Evolutionary conservation across 1,284 basidiomycete genomes (phyloP).

Genomic region (Heterobasidion irregulare): DNA sequence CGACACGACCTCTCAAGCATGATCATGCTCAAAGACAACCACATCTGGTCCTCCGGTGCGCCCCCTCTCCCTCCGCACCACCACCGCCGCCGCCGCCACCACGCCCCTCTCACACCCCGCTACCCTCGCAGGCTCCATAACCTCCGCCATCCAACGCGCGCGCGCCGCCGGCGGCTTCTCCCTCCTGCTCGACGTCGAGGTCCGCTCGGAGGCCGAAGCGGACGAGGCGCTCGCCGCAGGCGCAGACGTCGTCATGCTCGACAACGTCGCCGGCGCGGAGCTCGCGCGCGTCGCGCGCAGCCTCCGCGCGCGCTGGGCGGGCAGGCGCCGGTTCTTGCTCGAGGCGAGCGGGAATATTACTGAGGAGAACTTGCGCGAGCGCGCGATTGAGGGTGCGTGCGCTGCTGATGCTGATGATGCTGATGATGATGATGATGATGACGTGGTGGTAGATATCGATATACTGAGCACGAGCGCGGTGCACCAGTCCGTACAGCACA

Average conservation of each 20-base stretch:
- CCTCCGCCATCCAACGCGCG: constrained; percentile 78
- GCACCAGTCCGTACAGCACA: constrained; percentile 86
- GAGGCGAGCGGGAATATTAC: constrained; percentile 94
- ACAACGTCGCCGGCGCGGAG: constrained; percentile 82
- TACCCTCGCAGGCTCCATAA: constrained; percentile 69
- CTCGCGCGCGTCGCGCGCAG: constrained; percentile 61
- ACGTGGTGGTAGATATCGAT: constrained; percentile 65
- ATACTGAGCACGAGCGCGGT: constrained; percentile 90
- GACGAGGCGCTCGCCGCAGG: constrained; percentile 95
- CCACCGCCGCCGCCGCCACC: neutral
- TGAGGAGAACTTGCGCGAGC: constrained; percentile 68
- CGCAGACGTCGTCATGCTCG: constrained; percentile 97
- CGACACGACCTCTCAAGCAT: constrained; percentile 96
- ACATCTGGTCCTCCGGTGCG: constrained; percentile 93
- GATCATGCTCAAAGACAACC: constrained; percentile 99
- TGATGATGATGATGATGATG: neutral
- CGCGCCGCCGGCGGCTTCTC: constrained; percentile 90
- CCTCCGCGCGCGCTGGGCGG: constrained; percentile 72
- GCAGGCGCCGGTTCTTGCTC: constrained; percentile 68
- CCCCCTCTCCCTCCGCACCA: constrained; percentile 4
- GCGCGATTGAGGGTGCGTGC: constrained; percentile 70
- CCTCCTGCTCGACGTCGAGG: constrained; percentile 92
- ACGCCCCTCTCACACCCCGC: neutral
- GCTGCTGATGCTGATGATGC: neutral
- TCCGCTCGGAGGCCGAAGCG: constrained; percentile 82